Conservation (phyloP, 2,329 filamentous ascomycete genomes). For the Zasmidium cellare region DNA sequence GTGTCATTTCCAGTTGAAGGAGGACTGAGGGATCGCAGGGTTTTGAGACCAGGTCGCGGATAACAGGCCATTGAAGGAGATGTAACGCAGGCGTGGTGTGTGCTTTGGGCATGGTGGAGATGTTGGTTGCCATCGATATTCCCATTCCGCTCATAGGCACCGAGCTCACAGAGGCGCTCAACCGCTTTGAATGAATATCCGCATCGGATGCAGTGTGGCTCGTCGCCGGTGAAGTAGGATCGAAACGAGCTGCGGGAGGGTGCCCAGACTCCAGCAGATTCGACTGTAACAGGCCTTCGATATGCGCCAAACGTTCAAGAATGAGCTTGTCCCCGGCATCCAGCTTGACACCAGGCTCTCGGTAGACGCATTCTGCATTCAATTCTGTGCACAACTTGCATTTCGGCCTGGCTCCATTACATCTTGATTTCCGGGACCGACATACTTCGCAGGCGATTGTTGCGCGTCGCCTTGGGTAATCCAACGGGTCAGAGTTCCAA, state of each 20-base stretch:
- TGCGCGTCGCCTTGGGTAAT: slow-evolving; percentile 35
- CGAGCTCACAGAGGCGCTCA: slow-evolving; percentile 40
- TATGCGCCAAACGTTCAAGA: slow-evolving; percentile 72
- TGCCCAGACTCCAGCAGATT: slow-evolving; percentile 50
- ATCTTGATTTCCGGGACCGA: slow-evolving; percentile 34
- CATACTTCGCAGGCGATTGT: slow-evolving; percentile 38
- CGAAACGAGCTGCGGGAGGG: slow-evolving; percentile 6
- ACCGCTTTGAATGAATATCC: slow-evolving; percentile 37
- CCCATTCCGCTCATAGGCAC: slow-evolving; percentile 60
- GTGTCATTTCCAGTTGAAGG: slow-evolving; percentile 76
- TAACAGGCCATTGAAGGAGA: slow-evolving; percentile 77
- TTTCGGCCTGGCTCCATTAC: slow-evolving; percentile 62
- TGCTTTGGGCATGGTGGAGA: slow-evolving; percentile 82
- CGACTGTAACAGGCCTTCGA: slow-evolving; percentile 76
- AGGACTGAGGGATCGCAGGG: slow-evolving; percentile 81
- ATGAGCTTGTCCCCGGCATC: slow-evolving; percentile 86
- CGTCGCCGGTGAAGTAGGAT: slow-evolving; percentile 48
- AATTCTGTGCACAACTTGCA: slow-evolving; percentile 82
- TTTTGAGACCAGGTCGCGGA: slow-evolving; percentile 72
- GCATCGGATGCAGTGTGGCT: slow-evolving; percentile 42
- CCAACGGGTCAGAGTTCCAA: slow-evolving; percentile 24
- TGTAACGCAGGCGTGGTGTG: slow-evolving; percentile 80
- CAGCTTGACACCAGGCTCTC: slow-evolving; percentile 82
- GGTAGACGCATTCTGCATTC: slow-evolving; percentile 79
- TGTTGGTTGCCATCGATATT: slow-evolving; percentile 68